Conservation (phyloP, 768 basidiomycete species). For the Epithele typhae region DNA sequence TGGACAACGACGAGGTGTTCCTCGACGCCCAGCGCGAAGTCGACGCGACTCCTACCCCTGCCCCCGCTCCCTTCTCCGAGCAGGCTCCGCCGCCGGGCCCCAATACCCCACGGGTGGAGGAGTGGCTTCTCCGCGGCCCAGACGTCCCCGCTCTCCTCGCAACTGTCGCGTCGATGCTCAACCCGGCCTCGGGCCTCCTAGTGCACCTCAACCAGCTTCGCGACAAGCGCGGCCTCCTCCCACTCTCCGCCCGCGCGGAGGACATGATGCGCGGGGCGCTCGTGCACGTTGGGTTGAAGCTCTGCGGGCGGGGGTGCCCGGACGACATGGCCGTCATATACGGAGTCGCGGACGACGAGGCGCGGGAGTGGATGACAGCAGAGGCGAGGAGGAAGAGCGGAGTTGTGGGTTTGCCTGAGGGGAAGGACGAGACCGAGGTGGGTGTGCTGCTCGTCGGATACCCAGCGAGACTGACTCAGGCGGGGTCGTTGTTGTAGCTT, state of each 20-base stretch:
- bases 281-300: constrained; percentile 58
- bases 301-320: constrained; percentile 66
- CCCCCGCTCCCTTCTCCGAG: neutral
- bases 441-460: constrained; percentile 1
- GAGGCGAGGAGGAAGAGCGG: constrained; percentile 22
- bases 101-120: neutral
- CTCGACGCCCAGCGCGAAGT: constrained; percentile 58
- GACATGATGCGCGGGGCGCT: constrained; percentile 58
- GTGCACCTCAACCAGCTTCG: constrained; percentile 58
- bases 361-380: constrained; percentile 41
- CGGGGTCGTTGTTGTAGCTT: constrained; percentile 31
- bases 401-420: constrained; percentile 11
- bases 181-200: constrained; percentile 41
- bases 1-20: constrained; percentile 26
- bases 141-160: constrained; percentile 44
- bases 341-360: constrained; percentile 50
- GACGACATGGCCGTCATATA: constrained; percentile 76
- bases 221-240: constrained; percentile 44
- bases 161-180: constrained; percentile 33
- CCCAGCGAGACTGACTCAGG: neutral
- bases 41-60: constrained; percentile 5
- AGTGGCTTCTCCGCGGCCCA: constrained; percentile 69
- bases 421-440: constrained; percentile 29
- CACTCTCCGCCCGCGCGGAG: constrained; percentile 34
- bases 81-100: too few species aligned